Evolutionary conservation across 345 rosid genomes (phyloP), one percentile per base, ranked within the genome.

Genomic region (Syzygium grande): DNA sequence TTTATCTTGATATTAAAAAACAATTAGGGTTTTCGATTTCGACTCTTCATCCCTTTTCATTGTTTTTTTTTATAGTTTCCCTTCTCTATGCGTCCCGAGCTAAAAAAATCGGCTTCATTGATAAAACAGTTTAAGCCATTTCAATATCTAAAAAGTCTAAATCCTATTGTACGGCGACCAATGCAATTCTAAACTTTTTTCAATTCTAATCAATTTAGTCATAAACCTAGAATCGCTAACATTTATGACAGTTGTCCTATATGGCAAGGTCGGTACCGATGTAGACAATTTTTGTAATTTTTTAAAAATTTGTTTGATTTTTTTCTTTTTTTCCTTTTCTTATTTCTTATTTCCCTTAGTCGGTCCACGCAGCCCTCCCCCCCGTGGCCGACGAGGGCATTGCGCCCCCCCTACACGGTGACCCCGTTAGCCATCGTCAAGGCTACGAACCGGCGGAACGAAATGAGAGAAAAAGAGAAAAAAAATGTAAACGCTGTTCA

Each of bases 361-460:
- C 22, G 2, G 13, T 19, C 49, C 8, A 4, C 12, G 3, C 2
- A 1, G 1, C 46, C 5, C 25, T 34, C 43, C 6, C 43, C 43
- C 22, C 30, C 0, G 9, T 65, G 78, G 6, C 22, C 9, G 5
- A 7, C 1, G 22, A 30, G 13, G 46, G 46, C 2, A 3, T 17
- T 9, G 7, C 1, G 0, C 0, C 23, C n/a, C n/a, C n/a, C n/a
- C n/a, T n/a, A n/a, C n/a, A n/a, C n/a, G n/a, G n/a, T n/a, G n/a
- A n/a, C n/a, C n/a, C n/a, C 13, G 7, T 2, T 0, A 0, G 6
- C 13, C 79, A 68, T 34, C 46, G 2, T 6, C 43, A 30, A 16
- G 10, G 46, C 0, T 0, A 0, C 0, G 16, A 3, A 30, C 0
- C 46, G 7, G 4, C 0, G 2, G 1, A 65, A 0, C 3, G 13